phyloP scores from a whole-genome alignment of 208 protist genomes.

The Balamuthia mandrillaris region DNA sequence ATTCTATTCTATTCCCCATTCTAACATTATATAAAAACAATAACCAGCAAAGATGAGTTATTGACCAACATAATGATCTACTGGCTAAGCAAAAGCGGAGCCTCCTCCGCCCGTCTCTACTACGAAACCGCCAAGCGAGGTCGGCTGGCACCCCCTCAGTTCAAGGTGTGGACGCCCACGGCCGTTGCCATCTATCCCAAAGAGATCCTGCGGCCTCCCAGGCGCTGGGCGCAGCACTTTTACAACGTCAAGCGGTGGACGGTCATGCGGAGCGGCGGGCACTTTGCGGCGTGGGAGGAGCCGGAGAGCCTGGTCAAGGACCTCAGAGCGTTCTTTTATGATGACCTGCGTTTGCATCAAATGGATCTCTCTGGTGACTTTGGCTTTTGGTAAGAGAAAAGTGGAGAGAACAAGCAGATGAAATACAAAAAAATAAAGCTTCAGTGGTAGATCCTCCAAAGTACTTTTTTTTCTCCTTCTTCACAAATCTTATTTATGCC shows the following conservation, averaged over 20 bases:
- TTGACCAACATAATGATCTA: conserved; percentile 43
- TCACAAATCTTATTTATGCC: too few relatives aligned
- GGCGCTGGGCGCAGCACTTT: conserved; percentile 4
- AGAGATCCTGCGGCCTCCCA: conserved; percentile 14
- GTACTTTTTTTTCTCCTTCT: too few relatives aligned
- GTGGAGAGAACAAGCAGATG: too few relatives aligned
- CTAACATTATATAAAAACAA: not conserved
- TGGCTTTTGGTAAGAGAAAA: too few relatives aligned
- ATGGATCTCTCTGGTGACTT: too few relatives aligned
- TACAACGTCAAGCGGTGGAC: conserved; percentile 32
- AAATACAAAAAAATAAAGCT: too few relatives aligned
- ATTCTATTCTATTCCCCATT: not conserved
- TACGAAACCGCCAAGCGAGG: not conserved
- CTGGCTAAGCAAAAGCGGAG: not conserved
- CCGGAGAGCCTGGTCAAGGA: not conserved
- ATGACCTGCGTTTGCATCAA: not conserved
- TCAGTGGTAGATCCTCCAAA: too few relatives aligned
- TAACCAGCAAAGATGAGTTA: conserved; percentile 29
- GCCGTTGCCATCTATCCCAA: conserved; percentile 7
- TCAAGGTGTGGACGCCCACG: not conserved
- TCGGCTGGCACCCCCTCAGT: not conserved
- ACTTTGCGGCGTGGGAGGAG: conserved; percentile 34
- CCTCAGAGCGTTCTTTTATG: not conserved
- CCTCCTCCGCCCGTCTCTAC: conserved; percentile 14
- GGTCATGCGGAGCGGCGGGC: not conserved